Conservation (phyloP, 345 rosid species). For the Litchi chinensis region DNA sequence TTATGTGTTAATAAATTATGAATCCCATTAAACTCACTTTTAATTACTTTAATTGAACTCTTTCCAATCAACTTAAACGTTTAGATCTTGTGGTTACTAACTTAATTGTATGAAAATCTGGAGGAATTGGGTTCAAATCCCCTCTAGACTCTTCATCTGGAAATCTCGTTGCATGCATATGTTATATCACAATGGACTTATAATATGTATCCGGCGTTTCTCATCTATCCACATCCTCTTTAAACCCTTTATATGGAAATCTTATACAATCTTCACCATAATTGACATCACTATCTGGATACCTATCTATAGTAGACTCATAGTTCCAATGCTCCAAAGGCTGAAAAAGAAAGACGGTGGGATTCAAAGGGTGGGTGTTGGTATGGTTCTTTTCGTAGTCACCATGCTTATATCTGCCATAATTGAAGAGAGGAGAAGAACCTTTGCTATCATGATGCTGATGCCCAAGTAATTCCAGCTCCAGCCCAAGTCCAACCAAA, state of each 20-base stretch:
- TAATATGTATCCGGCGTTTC: neutral
- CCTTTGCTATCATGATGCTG: constrained; percentile 8
- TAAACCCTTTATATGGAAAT: neutral
- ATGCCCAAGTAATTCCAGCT: no score
- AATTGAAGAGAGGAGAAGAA: constrained; percentile 34
- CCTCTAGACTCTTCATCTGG: no score
- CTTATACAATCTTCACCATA: constrained; percentile 34
- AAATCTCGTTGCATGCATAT: no score
- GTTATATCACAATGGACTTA: constrained; percentile 15
- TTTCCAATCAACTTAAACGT: no score
- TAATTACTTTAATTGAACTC: neutral
- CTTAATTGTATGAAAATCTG: no score
- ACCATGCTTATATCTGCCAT: constrained; percentile 38
- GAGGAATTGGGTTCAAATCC: no score
- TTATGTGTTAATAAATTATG: no score
- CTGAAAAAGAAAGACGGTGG: constrained; percentile 41
- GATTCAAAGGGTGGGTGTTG: constrained; percentile 35
- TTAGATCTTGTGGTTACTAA: no score
- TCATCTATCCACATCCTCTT: no score
- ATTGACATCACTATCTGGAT: constrained; percentile 38
- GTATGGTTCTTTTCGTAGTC: constrained; percentile 35
- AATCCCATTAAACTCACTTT: no score
- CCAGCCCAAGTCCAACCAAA: no score
- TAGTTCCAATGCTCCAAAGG: constrained; percentile 33
- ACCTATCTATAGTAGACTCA: constrained; percentile 37